phyloP scores from a whole-genome alignment of 495 filamentous ascomycete species.

The Lindgomyces ingoldianus region DNA sequence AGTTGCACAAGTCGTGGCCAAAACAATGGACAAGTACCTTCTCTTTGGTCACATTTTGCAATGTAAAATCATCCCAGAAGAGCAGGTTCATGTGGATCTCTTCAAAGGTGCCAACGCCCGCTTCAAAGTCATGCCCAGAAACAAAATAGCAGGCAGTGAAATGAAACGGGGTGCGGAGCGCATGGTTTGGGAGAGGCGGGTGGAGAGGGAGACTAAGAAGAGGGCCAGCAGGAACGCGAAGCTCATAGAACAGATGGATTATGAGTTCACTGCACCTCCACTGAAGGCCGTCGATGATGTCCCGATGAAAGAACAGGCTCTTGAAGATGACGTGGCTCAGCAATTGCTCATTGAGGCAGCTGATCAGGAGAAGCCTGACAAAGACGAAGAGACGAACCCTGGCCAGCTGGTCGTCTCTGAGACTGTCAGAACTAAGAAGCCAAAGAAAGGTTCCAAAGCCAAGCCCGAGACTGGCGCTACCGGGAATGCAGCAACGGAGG shows the following conservation, averaged over 20 bases:
- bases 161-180: slow-evolving; percentile 69
- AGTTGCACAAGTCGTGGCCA: slow-evolving; percentile 84
- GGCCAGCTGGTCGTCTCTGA: slow-evolving; percentile 8
- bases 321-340: slow-evolving; percentile 34
- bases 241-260: slow-evolving; percentile 71
- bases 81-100: slow-evolving; percentile 74
- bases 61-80: slow-evolving; percentile 72
- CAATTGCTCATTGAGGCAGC: slow-evolving; percentile 23
- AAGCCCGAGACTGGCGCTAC: slow-evolving; percentile 4
- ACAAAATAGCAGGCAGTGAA: slow-evolving; percentile 73
- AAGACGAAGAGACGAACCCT: not conserved
- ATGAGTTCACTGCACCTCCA: slow-evolving; percentile 75
- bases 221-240: slow-evolving; percentile 67
- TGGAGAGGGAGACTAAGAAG: slow-evolving; percentile 68
- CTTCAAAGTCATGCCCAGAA: slow-evolving; percentile 85
- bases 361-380: not conserved
- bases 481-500: too few relatives aligned
- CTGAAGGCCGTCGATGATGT: slow-evolving; percentile 63
- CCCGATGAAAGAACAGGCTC: slow-evolving; percentile 24
- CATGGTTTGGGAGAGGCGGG: slow-evolving; percentile 72
- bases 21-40: slow-evolving; percentile 97
- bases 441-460: slow-evolving; percentile 2
- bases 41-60: slow-evolving; percentile 90
- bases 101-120: slow-evolving; percentile 86
- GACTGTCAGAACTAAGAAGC: slow-evolving; percentile 17